phyloP scores from a whole-genome alignment of 2,329 filamentous ascomycete genomes.

The Alternaria novae-zelandiae region DNA sequence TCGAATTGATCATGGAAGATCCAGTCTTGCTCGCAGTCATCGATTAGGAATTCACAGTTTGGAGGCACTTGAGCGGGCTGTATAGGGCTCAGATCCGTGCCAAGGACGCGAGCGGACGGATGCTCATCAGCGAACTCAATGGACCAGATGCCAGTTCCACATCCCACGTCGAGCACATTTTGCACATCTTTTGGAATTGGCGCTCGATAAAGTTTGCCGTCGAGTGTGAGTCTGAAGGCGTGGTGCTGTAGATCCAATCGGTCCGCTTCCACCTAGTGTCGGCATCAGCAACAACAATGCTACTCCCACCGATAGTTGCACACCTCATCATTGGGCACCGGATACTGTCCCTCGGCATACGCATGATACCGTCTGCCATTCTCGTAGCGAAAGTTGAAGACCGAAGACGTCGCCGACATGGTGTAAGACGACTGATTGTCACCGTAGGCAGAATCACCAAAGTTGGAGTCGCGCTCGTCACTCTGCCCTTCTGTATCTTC shows the following conservation, averaged over 20 bases:
- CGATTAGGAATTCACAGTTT: conserved; percentile 45
- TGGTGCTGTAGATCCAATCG: conserved; percentile 44
- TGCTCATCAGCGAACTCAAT: conserved; percentile 43
- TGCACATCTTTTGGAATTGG: conserved; percentile 36
- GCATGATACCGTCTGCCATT: conserved; percentile 42
- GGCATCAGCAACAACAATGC: conserved; percentile 1
- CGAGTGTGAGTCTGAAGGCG: conserved; percentile 41
- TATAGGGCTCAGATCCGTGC: conserved; percentile 45
- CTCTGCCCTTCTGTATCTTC: conserved; percentile 18
- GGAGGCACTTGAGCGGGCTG: conserved; percentile 40
- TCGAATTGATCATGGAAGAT: conserved; percentile 61
- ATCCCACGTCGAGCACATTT: conserved; percentile 41
- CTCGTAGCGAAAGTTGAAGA: conserved; percentile 40
- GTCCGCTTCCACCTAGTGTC: conserved; percentile 33
- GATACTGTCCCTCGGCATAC: conserved; percentile 41
- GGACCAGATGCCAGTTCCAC: conserved; percentile 44
- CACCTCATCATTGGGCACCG: conserved; percentile 43
- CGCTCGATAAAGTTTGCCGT: conserved; percentile 37
- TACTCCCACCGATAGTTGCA: not conserved
- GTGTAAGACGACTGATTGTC: conserved; percentile 24
- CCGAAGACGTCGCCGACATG: conserved; percentile 39
- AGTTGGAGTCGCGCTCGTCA: conserved; percentile 38
- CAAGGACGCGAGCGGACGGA: conserved; percentile 41
- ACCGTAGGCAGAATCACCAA: conserved; percentile 23
- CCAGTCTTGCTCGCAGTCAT: conserved; percentile 59